Evolutionary conservation across 768 basidiomycete genomes (phyloP).

Genomic region (Mycena haematopus): DNA sequence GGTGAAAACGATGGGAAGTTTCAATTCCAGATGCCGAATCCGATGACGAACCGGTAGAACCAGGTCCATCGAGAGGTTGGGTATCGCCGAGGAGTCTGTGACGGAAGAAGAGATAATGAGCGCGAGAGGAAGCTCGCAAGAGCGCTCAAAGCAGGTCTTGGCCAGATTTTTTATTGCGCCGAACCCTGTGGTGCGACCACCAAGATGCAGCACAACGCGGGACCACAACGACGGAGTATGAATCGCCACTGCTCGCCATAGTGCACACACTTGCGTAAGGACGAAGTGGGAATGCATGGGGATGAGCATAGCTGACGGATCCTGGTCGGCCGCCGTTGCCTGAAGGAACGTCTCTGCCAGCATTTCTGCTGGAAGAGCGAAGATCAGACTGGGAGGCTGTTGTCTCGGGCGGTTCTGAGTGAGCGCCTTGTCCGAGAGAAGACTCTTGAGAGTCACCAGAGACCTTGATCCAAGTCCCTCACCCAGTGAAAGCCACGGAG

Average conservation of each 20-base stretch:
- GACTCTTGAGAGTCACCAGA: constrained; percentile 19
- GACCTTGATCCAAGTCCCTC: not conserved
- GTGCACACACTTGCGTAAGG: constrained; percentile 43
- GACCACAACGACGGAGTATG: constrained; percentile 41
- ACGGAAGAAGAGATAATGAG: constrained; percentile 19
- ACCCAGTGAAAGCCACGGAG: not conserved
- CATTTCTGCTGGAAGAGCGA: constrained; percentile 27
- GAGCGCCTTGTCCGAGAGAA: constrained; percentile 17
- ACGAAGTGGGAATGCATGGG: constrained; percentile 39
- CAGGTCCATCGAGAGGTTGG: constrained; percentile 24
- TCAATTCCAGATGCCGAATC: constrained; percentile 22
- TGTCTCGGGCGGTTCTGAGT: constrained; percentile 18
- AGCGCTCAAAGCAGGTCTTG: constrained; percentile 24
- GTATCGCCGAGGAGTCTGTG: not conserved
- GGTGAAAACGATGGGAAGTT: constrained; percentile 14
- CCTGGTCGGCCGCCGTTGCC: constrained; percentile 18
- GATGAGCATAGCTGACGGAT: not conserved
- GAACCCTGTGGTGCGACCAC: constrained; percentile 9
- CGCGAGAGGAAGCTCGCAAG: constrained; percentile 22
- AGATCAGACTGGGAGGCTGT: constrained; percentile 25
- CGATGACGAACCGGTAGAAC: constrained; percentile 28
- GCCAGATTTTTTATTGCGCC: constrained; percentile 11
- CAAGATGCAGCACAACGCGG: constrained; percentile 24
- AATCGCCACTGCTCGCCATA: constrained; percentile 43
- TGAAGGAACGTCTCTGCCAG: constrained; percentile 25